These are phyloP conservation scores for Coniochaeta sp. DNA, from an alignment of 2,329 filamentous ascomycete genomes.

Conservation along the genomic window DNA sequence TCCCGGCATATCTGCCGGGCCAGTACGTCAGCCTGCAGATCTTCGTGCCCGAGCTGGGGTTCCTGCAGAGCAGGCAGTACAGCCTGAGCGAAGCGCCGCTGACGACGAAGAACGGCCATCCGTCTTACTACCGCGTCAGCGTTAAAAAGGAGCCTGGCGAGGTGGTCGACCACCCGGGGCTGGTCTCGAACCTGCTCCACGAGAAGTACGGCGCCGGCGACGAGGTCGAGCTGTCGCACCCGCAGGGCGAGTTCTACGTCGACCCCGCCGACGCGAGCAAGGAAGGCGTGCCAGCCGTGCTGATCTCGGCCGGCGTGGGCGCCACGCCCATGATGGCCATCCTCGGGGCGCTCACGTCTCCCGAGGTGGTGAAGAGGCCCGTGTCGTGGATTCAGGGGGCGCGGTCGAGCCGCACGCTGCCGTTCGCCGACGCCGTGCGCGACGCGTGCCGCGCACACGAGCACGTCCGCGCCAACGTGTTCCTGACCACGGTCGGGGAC, in stretches of 20 bases:
- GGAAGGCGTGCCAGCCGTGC: constrained; percentile 46
- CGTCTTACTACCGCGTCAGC: constrained; percentile 68
- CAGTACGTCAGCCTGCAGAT: constrained; percentile 66
- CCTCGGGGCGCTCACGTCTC: constrained; percentile 42
- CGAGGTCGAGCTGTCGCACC: constrained; percentile 46
- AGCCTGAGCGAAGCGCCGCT: constrained; percentile 58
- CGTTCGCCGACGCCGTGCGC: constrained; percentile 46
- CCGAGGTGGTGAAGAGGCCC: constrained; percentile 27
- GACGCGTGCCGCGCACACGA: constrained; percentile 31
- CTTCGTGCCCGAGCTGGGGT: constrained; percentile 52
- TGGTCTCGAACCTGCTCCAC: constrained; percentile 48
- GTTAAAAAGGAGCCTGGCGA: constrained; percentile 56
- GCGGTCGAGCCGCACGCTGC: constrained; percentile 39
- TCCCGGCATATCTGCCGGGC: constrained; percentile 60
- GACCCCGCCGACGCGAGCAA: constrained; percentile 34
- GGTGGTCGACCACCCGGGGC: constrained; percentile 30
- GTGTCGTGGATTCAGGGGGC: constrained; percentile 60
- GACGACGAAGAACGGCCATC: constrained; percentile 33
- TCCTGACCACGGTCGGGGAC: constrained; percentile 41
- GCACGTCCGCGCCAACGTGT: constrained; percentile 47
- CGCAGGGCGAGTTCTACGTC: constrained; percentile 55
- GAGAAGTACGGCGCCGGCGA: constrained; percentile 39
- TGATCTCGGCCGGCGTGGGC: constrained; percentile 63
- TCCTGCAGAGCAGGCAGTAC: constrained; percentile 68
- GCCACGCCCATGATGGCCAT: constrained; percentile 61